Percentiles rank a stretch among this genome's conserved stretches.
phyloP scores from a whole-genome alignment of 805 yeast genomes.

The Candida vaughaniae region DNA sequence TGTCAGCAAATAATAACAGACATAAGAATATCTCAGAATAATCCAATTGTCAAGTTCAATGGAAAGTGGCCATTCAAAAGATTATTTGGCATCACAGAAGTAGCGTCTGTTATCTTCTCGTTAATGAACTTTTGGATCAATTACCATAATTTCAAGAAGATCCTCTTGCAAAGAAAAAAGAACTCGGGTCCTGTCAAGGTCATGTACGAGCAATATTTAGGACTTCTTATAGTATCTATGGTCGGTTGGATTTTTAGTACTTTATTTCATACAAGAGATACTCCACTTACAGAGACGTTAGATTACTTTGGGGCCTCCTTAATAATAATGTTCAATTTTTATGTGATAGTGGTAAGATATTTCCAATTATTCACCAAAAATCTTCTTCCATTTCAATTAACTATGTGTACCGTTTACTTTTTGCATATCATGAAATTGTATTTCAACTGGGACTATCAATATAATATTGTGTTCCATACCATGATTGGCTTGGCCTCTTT shows the following conservation, averaged over 20 bases:
- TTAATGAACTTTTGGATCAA: conserved; percentile 36
- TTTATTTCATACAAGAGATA: conserved; percentile 39
- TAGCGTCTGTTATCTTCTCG: conserved; percentile 35
- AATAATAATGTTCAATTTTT: conserved; percentile 35
- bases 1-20: conserved; percentile 37
- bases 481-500: conserved; percentile 30
- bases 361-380: conserved; percentile 23
- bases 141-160: conserved; percentile 26
- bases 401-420: conserved; percentile 18
- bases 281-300: conserved; percentile 35
- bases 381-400: conserved; percentile 18
- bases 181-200: conserved; percentile 14
- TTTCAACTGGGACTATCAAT: conserved; percentile 38
- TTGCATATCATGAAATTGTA: conserved; percentile 28
- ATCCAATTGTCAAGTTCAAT: conserved; percentile 36
- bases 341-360: conserved; percentile 31
- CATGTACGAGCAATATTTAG: conserved; percentile 32
- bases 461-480: conserved; percentile 33
- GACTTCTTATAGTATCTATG: conserved; percentile 25
- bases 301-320: conserved; percentile 44
- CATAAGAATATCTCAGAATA: conserved; percentile 16
- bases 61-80: conserved; percentile 46
- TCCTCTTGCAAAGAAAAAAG: conserved; percentile 25
- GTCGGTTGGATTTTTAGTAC: conserved; percentile 40
- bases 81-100: conserved; percentile 36